Evolutionary conservation across 345 rosid species (phyloP).

Genomic region (Lagerstroemia speciosa): DNA sequence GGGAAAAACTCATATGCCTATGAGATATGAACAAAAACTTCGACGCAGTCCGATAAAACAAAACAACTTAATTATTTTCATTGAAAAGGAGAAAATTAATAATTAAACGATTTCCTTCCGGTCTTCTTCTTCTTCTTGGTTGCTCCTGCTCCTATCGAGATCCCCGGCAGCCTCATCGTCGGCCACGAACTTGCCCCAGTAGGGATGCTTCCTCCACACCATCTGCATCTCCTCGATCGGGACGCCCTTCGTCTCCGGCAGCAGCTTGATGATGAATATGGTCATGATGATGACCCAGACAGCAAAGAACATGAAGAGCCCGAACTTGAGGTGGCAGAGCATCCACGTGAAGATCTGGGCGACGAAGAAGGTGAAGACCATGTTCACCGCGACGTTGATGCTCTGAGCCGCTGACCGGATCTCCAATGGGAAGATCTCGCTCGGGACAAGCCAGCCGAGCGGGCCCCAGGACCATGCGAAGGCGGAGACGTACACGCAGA

Average conservation of each 20-base stretch:
- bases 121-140: no score
- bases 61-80: no score
- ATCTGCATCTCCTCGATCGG: constrained; percentile 41
- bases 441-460: constrained; percentile 42
- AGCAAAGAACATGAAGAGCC: constrained; percentile 16
- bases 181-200: constrained; percentile 29
- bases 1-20: no score
- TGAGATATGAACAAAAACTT: no score
- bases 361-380: constrained; percentile 32
- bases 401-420: constrained; percentile 39
- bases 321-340: constrained; percentile 40
- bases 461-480: constrained; percentile 54
- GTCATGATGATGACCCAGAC: constrained; percentile 42
- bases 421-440: constrained; percentile 39
- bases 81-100: no score
- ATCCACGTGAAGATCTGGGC: constrained; percentile 32
- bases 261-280: constrained; percentile 23
- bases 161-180: no score
- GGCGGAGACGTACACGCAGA: constrained; percentile 30
- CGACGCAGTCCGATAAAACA: no score
- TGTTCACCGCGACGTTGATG: constrained; percentile 35
- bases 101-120: no score
- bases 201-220: constrained; percentile 41
- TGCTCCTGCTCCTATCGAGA: no score
- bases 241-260: constrained; percentile 41